phyloP scores from a whole-genome alignment of 2,329 filamentous ascomycete genomes.

The Cladophialophora bantiana region DNA sequence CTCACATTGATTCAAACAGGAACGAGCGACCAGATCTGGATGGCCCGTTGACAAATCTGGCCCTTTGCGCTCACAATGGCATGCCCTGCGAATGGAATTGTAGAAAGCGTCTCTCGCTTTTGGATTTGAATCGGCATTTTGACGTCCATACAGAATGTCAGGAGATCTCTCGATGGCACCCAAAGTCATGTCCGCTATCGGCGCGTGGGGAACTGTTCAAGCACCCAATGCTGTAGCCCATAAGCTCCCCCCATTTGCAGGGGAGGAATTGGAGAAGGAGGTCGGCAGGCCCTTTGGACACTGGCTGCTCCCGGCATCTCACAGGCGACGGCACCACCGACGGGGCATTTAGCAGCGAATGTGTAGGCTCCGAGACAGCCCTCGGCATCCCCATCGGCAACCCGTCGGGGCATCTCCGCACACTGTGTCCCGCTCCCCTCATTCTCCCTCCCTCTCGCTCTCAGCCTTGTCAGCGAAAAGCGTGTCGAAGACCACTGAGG shows the following conservation, averaged over 20 bases:
- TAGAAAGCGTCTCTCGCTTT: background rate
- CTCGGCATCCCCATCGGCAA: background rate
- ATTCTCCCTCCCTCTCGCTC: background rate
- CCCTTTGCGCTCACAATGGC: background rate
- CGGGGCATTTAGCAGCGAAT: background rate
- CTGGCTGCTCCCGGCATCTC: background rate
- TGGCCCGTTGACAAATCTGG: background rate
- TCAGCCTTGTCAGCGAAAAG: conserved; percentile 8
- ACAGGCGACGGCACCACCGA: background rate
- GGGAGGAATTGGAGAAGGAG: conserved; percentile 9
- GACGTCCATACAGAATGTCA: background rate
- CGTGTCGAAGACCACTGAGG: background rate
- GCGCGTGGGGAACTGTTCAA: background rate
- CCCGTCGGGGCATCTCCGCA: background rate
- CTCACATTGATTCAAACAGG: background rate
- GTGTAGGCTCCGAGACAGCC: background rate
- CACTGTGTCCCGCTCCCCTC: background rate
- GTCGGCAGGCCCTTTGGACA: background rate
- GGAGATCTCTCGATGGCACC: background rate
- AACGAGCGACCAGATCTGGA: background rate
- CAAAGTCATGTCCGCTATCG: conserved; percentile 10
- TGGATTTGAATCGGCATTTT: conserved; percentile 2
- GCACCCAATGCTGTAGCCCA: background rate
- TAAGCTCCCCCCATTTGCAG: conserved; percentile 6
- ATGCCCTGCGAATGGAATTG: background rate